Evolutionary conservation across 1,284 basidiomycete species (phyloP).

Genomic region (Porogramme epimiltina): DNA sequence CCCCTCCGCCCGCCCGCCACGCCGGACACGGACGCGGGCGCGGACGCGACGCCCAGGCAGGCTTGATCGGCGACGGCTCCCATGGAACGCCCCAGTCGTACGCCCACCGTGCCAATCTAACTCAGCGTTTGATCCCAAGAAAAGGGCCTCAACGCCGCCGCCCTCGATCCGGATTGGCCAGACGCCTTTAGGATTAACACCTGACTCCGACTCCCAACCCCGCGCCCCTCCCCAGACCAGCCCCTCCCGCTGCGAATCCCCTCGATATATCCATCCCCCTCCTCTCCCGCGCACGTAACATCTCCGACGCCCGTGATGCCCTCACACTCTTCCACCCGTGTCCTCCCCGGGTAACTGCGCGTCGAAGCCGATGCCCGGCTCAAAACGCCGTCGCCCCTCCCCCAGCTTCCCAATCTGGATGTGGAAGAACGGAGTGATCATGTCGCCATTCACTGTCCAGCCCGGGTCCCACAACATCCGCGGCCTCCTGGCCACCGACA

Average conservation of each 20-base stretch:
- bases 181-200: conserved; percentile 32
- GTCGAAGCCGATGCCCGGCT: background rate
- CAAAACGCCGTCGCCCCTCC: background rate
- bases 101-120: conserved; percentile 32
- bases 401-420: conserved; percentile 33
- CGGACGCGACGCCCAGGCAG: conserved; percentile 29
- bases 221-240: background rate
- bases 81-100: conserved; percentile 35
- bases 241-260: background rate
- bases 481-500: conserved; percentile 15
- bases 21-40: no score
- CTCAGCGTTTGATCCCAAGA: conserved; percentile 32
- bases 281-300: conserved; percentile 11
- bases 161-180: conserved; percentile 34
- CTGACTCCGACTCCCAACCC: conserved; percentile 13
- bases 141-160: conserved; percentile 32
- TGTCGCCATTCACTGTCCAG: conserved; percentile 29
- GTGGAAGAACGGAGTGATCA: conserved; percentile 35
- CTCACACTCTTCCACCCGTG: conserved; percentile 28
- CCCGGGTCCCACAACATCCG: conserved; percentile 25
- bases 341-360: background rate
- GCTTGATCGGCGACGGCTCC: conserved; percentile 32
- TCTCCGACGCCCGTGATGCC: conserved; percentile 22
- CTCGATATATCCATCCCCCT: conserved; percentile 27
- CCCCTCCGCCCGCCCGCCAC: background rate